Evolutionary conservation across 495 filamentous ascomycete genomes (phyloP).

Genomic region (Cetradonia linearis): DNA sequence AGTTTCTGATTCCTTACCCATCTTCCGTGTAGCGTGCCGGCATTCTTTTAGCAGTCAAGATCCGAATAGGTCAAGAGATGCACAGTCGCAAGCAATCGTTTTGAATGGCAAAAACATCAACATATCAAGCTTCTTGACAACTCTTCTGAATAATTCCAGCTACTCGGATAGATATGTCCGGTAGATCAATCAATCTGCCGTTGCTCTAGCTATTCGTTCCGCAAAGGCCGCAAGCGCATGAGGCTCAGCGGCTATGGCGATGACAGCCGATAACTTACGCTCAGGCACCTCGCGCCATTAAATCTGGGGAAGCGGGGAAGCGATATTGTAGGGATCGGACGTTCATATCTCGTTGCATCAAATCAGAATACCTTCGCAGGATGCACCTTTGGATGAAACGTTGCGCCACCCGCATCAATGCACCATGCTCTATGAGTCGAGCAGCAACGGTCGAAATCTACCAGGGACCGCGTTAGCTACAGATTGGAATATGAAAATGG

Average conservation of each 20-base stretch:
- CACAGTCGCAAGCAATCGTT: neutral
- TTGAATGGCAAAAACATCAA: neutral
- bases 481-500: neutral
- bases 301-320: constrained; percentile 17
- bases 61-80: neutral
- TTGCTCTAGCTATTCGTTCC: neutral
- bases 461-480: neutral
- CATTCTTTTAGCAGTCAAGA: no score
- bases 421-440: neutral
- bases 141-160: neutral
- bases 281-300: constrained; percentile 11
- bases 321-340: constrained; percentile 2
- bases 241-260: constrained; percentile 13
- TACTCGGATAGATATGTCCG: neutral
- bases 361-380: constrained; percentile 2
- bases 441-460: neutral
- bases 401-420: neutral
- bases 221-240: constrained; percentile 2
- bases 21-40: no score
- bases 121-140: neutral
- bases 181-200: neutral
- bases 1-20: no score
- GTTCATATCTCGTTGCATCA: neutral
- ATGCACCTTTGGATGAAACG: neutral
- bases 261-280: constrained; percentile 8